Evolutionary conservation across 2,329 filamentous ascomycete species (phyloP).

Genomic region (Fusarium clavum): DNA sequence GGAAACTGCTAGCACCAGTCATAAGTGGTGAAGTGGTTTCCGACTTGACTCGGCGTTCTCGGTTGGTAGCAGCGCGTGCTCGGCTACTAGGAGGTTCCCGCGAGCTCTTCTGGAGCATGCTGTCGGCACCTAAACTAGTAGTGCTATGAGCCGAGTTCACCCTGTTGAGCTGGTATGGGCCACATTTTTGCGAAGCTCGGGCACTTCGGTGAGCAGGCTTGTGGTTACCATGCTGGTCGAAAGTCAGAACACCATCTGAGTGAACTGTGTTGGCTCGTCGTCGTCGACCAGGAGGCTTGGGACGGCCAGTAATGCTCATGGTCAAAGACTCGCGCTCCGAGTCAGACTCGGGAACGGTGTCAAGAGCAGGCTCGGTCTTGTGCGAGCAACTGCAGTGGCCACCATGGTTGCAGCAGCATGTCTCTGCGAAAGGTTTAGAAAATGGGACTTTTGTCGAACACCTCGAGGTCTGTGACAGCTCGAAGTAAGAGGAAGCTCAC

Average conservation of each 20-base stretch:
- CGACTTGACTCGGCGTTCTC: slow-evolving; percentile 68
- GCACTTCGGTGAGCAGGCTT: slow-evolving; percentile 71
- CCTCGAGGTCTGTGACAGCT: slow-evolving; percentile 8
- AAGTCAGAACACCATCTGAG: slow-evolving; percentile 68
- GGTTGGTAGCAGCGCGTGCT: slow-evolving; percentile 53
- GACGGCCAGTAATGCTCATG: slow-evolving; percentile 45
- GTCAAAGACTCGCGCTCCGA: slow-evolving; percentile 61
- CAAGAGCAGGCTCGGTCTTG: slow-evolving; percentile 71
- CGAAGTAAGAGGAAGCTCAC: slow-evolving; percentile 55
- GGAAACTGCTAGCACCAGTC: slow-evolving; percentile 61
- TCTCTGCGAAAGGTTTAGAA: slow-evolving; percentile 59
- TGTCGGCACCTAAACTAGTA: slow-evolving; percentile 59
- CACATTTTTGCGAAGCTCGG: slow-evolving; percentile 70
- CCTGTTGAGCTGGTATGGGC: slow-evolving; percentile 70
- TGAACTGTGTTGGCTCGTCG: slow-evolving; percentile 72
- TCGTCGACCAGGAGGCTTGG: slow-evolving; percentile 60
- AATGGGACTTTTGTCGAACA: slow-evolving; percentile 17
- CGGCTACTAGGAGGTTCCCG: slow-evolving; percentile 53
- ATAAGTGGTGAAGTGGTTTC: slow-evolving; percentile 71
- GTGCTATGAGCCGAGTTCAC: slow-evolving; percentile 68
- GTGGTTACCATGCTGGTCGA: slow-evolving; percentile 73
- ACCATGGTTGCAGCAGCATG: slow-evolving; percentile 77
- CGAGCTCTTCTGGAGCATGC: slow-evolving; percentile 54
- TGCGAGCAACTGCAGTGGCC: slow-evolving; percentile 72
- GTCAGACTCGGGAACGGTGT: slow-evolving; percentile 73